A percentile compares a stretch with the other conserved stretches of the same genome.
Conservation (phyloP, 2,329 filamentous ascomycete species). For the Phialocephala subalpina region DNA sequence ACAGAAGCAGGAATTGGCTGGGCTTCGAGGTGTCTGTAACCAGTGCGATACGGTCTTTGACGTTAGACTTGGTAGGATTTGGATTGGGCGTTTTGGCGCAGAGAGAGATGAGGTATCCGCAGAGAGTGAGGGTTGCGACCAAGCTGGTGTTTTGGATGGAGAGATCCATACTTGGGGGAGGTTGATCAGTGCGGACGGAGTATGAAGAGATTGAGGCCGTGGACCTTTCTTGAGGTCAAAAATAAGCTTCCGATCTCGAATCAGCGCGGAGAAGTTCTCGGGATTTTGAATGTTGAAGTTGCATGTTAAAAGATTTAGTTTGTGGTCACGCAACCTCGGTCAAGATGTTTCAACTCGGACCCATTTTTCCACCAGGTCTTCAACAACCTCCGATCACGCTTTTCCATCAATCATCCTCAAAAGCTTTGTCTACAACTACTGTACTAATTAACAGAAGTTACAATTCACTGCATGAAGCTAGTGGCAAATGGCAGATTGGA, state of each 20-base stretch:
- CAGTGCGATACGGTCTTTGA: conserved; percentile 3
- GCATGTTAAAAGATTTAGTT: too few relatives aligned
- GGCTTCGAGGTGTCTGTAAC: not conserved
- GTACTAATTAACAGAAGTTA: too few relatives aligned
- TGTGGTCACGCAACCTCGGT: too few relatives aligned
- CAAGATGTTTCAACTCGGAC: too few relatives aligned
- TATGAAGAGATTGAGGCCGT: not conserved
- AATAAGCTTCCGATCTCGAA: not conserved
- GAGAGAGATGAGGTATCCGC: conserved; percentile 20
- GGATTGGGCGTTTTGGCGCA: conserved; percentile 27
- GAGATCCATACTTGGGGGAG: conserved; percentile 11
- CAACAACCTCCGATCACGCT: too few relatives aligned
- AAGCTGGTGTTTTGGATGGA: conserved; percentile 13
- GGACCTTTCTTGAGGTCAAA: not conserved
- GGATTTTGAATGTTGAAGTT: too few relatives aligned
- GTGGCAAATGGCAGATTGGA: too few relatives aligned
- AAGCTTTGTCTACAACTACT: too few relatives aligned
- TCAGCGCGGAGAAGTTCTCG: too few relatives aligned
- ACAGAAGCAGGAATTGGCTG: not conserved
- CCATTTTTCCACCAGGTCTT: too few relatives aligned
- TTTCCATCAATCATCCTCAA: too few relatives aligned
- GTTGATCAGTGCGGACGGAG: not conserved
- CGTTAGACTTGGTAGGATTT: conserved; percentile 11
- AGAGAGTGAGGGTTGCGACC: conserved; percentile 7
- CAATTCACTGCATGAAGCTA: too few relatives aligned